Evolutionary conservation across 495 filamentous ascomycete species (phyloP).

Genomic region (Podospora fimiseda): DNA sequence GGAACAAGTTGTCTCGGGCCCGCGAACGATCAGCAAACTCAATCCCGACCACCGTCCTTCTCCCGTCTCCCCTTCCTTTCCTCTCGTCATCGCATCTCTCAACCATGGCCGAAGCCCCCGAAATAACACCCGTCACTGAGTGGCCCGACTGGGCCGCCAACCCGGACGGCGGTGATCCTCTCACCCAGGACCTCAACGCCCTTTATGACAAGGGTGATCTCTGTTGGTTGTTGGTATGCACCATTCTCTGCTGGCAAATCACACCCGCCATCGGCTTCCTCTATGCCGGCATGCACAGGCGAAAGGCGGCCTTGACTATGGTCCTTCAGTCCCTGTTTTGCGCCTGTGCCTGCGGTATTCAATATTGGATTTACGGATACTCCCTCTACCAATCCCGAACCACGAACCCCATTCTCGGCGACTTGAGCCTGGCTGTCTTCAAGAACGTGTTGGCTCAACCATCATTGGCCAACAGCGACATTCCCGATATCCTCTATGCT

Average conservation of each 20-base stretch:
- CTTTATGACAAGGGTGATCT: constrained; percentile 18
- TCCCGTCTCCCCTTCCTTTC: background rate
- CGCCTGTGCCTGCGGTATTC: constrained; percentile 78
- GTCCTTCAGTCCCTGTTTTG: constrained; percentile 89
- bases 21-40: background rate
- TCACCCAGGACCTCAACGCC: constrained; percentile 13
- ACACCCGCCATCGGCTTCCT: constrained; percentile 89
- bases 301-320: constrained; percentile 88
- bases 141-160: constrained; percentile 16
- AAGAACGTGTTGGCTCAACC: constrained; percentile 65
- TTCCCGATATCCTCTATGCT: constrained; percentile 66
- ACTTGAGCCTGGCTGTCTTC: constrained; percentile 74
- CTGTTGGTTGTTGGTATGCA: constrained; percentile 18
- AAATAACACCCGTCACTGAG: constrained; percentile 15
- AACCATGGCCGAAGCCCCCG: constrained; percentile 3
- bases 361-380: constrained; percentile 99
- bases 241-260: constrained; percentile 26
- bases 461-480: constrained; percentile 63
- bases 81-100: background rate
- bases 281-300: constrained; percentile 87
- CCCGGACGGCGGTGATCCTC: constrained; percentile 15
- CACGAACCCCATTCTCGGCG: constrained; percentile 77
- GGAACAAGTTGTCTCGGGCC: background rate
- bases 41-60: background rate
- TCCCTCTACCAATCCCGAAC: constrained; percentile 81